These are phyloP conservation scores for Penicillium concentricum DNA, from an alignment of 2,329 filamentous ascomycete genomes.

Conservation along the genomic window DNA sequence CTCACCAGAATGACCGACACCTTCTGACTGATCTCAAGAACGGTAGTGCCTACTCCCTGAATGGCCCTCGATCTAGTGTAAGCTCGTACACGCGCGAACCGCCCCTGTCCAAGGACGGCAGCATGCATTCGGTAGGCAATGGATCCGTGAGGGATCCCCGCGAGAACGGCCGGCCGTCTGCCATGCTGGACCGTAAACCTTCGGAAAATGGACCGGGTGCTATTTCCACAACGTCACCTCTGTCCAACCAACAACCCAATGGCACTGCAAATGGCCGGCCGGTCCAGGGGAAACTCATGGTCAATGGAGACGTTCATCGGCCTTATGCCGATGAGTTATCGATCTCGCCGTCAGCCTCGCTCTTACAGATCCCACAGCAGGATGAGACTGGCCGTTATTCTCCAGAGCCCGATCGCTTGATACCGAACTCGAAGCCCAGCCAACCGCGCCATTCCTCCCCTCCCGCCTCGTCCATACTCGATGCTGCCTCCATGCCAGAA, in stretches of 20 bases:
- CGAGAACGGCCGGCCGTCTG: slow-evolving; percentile 30
- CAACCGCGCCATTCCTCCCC: slow-evolving; percentile 43
- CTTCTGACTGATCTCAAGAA: slow-evolving; percentile 42
- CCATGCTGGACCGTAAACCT: slow-evolving; percentile 31
- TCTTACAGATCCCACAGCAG: slow-evolving; percentile 35
- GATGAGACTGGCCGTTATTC: slow-evolving; percentile 34
- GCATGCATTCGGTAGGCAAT: slow-evolving; percentile 50
- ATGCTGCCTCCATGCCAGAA: slow-evolving; percentile 54
- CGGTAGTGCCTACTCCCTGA: slow-evolving; percentile 60
- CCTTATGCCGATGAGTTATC: slow-evolving; percentile 33
- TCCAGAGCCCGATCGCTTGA: slow-evolving; percentile 32
- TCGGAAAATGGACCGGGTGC: slow-evolving; percentile 29
- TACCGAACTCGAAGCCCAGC: slow-evolving; percentile 26
- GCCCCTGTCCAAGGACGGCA: slow-evolving; percentile 43
- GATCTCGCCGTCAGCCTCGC: slow-evolving; percentile 29
- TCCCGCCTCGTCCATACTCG: slow-evolving; percentile 57
- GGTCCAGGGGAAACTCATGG: slow-evolving; percentile 28
- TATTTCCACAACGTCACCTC: slow-evolving; percentile 26
- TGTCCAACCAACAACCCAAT: slow-evolving; percentile 29
- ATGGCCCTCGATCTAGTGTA: slow-evolving; percentile 54
- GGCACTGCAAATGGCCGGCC: slow-evolving; percentile 25
- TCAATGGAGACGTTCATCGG: slow-evolving; percentile 34
- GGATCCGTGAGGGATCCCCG: slow-evolving; percentile 34
- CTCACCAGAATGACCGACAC: slow-evolving; percentile 39
- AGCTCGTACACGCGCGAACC: slow-evolving; percentile 45